These are phyloP conservation scores for Ruellia speciosa DNA, from an alignment of 305 asterid genomes.

Conservation along the genomic window DNA sequence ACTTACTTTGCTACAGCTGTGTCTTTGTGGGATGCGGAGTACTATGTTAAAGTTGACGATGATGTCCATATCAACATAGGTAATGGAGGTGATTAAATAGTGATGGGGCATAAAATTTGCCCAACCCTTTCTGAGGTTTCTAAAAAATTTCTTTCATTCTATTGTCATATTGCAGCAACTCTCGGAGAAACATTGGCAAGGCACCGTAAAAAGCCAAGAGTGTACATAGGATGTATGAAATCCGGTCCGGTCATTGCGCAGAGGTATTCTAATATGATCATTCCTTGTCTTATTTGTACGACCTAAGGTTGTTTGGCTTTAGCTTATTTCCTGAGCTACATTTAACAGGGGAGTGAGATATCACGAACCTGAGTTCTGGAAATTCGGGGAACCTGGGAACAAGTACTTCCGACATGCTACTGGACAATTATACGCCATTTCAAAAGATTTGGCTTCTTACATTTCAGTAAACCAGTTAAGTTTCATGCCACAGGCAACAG, in stretches of 20 bases:
- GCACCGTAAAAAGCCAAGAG: constrained; percentile 59
- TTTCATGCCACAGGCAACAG: no score
- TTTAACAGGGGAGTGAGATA: constrained; percentile 80
- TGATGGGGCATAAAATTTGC: not conserved
- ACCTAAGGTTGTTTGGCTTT: not conserved
- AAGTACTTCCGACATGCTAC: constrained; percentile 95
- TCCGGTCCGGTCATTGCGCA: constrained; percentile 95
- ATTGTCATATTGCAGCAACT: constrained; percentile 49
- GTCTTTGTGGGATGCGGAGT: constrained; percentile 83
- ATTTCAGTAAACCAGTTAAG: constrained; percentile 68
- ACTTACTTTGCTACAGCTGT: constrained; percentile 75
- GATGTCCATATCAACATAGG: constrained; percentile 97
- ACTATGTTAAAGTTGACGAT: constrained; percentile 85
- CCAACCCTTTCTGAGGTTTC: not conserved
- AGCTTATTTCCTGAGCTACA: constrained; percentile 11
- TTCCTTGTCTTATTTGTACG: not conserved
- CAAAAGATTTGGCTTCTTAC: constrained; percentile 72
- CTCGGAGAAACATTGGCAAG: constrained; percentile 68
- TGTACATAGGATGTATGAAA: constrained; percentile 86
- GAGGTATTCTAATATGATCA: constrained; percentile 34
- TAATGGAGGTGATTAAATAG: constrained; percentile 18
- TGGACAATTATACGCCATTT: constrained; percentile 82
- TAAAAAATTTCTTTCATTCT: not conserved
- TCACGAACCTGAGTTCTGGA: constrained; percentile 92
- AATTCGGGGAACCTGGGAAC: constrained; percentile 90